These are phyloP conservation scores for Trichoderma brevicompactum DNA, from an alignment of 2,329 filamentous ascomycete genomes.

Conservation along the genomic window DNA sequence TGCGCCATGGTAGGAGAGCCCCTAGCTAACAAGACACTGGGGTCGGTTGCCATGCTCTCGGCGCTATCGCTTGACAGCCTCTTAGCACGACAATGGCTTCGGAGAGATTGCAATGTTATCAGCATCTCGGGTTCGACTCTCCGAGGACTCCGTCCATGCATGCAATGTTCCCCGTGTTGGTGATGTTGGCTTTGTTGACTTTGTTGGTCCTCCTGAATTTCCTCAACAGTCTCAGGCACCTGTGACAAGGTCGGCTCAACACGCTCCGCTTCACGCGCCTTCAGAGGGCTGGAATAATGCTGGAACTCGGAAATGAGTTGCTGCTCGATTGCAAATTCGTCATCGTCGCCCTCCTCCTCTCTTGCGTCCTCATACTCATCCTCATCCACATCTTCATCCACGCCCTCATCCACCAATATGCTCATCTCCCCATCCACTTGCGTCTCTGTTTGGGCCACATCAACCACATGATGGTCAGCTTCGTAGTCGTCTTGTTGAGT, in stretches of 20 bases:
- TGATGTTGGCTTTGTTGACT: not conserved
- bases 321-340: slow-evolving; percentile 33
- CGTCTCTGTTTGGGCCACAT: not conserved
- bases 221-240: not conserved
- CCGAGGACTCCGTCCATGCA: slow-evolving; percentile 13
- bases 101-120: slow-evolving; percentile 40
- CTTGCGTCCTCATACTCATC: slow-evolving; percentile 13
- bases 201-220: not conserved
- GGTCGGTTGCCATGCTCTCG: slow-evolving; percentile 36
- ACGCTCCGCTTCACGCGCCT: not conserved
- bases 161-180: not conserved
- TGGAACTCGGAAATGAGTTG: slow-evolving; percentile 34
- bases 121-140: slow-evolving; percentile 34
- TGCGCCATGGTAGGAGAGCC: slow-evolving; percentile 28
- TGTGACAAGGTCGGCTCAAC: not conserved
- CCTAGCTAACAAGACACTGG: slow-evolving; percentile 39
- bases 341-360: slow-evolving; percentile 26
- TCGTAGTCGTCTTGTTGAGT: slow-evolving; percentile 21
- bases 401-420: not conserved
- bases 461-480: not conserved
- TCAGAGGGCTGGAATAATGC: slow-evolving; percentile 23
- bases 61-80: slow-evolving; percentile 34
- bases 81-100: slow-evolving; percentile 37
- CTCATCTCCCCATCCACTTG: not conserved
- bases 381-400: not conserved